Conservation (phyloP, 139 green algal species). For the Deuterostichococcus epilithicus region DNA sequence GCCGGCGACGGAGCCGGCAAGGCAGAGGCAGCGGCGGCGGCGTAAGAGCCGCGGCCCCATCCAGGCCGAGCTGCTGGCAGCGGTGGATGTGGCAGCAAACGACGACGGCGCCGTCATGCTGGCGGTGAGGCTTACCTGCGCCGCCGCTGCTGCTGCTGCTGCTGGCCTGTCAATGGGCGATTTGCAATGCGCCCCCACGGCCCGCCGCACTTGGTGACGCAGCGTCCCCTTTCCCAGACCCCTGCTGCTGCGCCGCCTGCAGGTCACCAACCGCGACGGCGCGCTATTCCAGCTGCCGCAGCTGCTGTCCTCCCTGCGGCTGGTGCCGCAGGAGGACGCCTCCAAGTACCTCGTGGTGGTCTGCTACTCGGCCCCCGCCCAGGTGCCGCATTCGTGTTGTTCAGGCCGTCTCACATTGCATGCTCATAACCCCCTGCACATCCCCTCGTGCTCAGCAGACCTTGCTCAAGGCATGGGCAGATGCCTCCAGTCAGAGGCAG, state of each 20-base stretch:
- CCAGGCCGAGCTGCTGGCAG: background rate
- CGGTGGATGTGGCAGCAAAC: background rate
- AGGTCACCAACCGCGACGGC: background rate
- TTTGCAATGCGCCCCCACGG: too few relatives aligned
- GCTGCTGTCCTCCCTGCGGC: background rate
- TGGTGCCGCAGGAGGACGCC: background rate
- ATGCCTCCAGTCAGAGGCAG: too few relatives aligned
- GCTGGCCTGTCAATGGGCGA: too few relatives aligned
- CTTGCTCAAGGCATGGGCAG: too few relatives aligned
- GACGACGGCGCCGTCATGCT: background rate
- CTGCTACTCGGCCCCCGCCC: background rate
- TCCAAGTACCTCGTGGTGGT: background rate
- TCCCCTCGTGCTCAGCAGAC: too few relatives aligned
- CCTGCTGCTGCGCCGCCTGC: background rate
- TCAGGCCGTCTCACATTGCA: too few relatives aligned
- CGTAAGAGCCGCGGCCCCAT: background rate
- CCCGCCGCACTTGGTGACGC: too few relatives aligned
- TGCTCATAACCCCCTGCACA: too few relatives aligned
- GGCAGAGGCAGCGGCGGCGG: too few relatives aligned
- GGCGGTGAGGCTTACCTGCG: too few relatives aligned
- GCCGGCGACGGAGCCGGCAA: too few relatives aligned
- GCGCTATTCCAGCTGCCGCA: background rate
- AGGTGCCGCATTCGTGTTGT: background rate
- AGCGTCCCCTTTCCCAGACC: too few relatives aligned
- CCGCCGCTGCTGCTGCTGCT: background rate